Conservation (phyloP, 164 flowering plant genomes). For the Vitis vinifera region DNA sequence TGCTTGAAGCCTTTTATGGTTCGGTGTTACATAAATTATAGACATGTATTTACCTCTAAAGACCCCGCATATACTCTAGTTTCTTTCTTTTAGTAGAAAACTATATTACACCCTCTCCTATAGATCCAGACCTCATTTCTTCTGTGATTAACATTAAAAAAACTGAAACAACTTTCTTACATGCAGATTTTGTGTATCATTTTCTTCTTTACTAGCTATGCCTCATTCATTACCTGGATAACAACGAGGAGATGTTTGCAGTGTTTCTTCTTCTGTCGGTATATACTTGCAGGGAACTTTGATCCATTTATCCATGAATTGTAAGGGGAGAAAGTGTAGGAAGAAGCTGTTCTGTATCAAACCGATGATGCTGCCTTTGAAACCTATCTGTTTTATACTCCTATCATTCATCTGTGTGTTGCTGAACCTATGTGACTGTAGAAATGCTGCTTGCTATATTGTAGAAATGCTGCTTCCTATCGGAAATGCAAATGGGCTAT, state of each 20-base stretch:
- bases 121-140: slow-evolving; percentile 1
- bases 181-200: slow-evolving; percentile 28
- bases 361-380: slow-evolving; percentile 19
- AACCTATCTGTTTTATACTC: slow-evolving; percentile 18
- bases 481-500: slow-evolving; percentile 69
- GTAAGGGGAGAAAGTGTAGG: neutral
- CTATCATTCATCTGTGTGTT: slow-evolving; percentile 21
- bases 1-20: slow-evolving; percentile 18
- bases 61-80: slow-evolving; percentile 19
- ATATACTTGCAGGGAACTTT: slow-evolving; percentile 29
- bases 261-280: slow-evolving; percentile 19
- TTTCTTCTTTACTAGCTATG: slow-evolving; percentile 19
- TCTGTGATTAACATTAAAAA: slow-evolving; percentile 10
- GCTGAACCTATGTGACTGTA: slow-evolving; percentile 36
- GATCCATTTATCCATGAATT: neutral
- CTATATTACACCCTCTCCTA: slow-evolving; percentile 22
- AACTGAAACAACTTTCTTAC: slow-evolving; percentile 24
- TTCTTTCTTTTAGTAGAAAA: slow-evolving; percentile 23
- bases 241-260: slow-evolving; percentile 13
- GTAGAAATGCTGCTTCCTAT: neutral
- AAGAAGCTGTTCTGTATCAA: slow-evolving; percentile 15
- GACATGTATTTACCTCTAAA: slow-evolving; percentile 16
- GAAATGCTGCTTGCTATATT: slow-evolving; percentile 43
- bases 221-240: slow-evolving; percentile 13
- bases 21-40: slow-evolving; percentile 33